Evolutionary conservation across 768 basidiomycete genomes (phyloP), one percentile per base, ranked within the genome.

Genomic region (Podaxis pistillaris): DNA sequence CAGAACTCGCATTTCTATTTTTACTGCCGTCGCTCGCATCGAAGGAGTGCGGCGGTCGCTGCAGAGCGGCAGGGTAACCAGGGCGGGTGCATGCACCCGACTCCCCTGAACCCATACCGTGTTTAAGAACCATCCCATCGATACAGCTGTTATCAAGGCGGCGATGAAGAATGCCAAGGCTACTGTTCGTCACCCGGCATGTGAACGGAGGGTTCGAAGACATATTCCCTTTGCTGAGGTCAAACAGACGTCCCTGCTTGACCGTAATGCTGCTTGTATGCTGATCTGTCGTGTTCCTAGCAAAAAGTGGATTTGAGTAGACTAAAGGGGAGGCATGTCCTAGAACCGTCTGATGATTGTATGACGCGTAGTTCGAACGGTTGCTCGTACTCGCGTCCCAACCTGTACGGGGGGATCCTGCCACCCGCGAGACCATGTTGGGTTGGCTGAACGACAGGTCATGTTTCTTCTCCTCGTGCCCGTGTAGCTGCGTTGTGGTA

Each of bases 381-480:
- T 62, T 40, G 51, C 49, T 44, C 9, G 40, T 37, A 26, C 44
- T n/a, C 22, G 38, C 63, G 40, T 44, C 44, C 60, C 33, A n/a
- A 33, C 38, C 44, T 15, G 26, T 26, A 17, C 44, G 22, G 1
- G 54, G 57, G 13, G 60, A 22, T 17, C 24, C 26, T 11, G 38
- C 36, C 13, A 50, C 40, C 7, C 63, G 62, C 49, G 53, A 50
- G 51, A 24, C 63, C 17, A 58, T 22, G 13, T 41, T 61, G 30
- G 47, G 50, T 56, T 51, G 56, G 38, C 46, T 51, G n/a, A 37
- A 13, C 22, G 57, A 58, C 49, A 44, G 36, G 4, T 22, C 22
- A 30, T 52, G 44, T 40, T 57, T 30, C 46, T 24, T 51, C 24
- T 57, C 15, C 46, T 61, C 38, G 30, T 8, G 30, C 30, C 1